phyloP scores from a whole-genome alignment of 2,329 filamentous ascomycete species.

The Ceratocystiopsis sp. region DNA sequence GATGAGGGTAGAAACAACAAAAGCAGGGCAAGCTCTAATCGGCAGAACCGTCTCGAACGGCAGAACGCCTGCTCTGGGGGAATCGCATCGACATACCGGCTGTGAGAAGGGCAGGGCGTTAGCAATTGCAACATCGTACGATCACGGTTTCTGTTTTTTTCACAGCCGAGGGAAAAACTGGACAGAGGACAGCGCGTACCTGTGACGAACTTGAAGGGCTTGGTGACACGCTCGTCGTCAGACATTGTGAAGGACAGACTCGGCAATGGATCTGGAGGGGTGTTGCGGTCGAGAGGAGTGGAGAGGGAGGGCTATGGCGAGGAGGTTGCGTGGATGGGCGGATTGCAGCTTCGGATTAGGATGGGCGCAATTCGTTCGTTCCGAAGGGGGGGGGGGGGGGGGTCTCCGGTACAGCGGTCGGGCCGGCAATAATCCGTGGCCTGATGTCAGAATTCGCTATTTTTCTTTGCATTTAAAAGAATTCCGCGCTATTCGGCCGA shows the following conservation, averaged over 20 bases:
- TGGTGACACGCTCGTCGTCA: conserved; percentile 76
- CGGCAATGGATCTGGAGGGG: too few species aligned
- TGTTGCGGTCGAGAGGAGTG: too few species aligned
- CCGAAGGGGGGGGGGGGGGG: conserved; percentile 1
- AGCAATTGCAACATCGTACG: conserved; percentile 10
- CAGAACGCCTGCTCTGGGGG: too few species aligned
- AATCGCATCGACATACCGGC: conserved; percentile 8
- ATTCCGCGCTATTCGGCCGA: conserved; percentile 2
- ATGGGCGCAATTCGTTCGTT: conserved; percentile 10
- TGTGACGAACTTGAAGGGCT: conserved; percentile 99
- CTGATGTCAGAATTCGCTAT: neutral
- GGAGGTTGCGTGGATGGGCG: conserved; percentile 1
- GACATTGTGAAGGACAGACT: conserved; percentile 54
- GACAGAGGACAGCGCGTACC: conserved; percentile 18
- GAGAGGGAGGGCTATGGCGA: neutral
- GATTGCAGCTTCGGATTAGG: conserved; percentile 9
- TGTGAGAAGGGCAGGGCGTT: conserved; percentile 1
- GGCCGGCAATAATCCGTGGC: neutral
- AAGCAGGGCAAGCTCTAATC: too few species aligned
- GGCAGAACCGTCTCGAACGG: too few species aligned
- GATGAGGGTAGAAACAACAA: too few species aligned
- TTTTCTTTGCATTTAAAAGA: conserved; percentile 1
- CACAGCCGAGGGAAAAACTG: neutral
- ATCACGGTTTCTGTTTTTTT: conserved; percentile 5
- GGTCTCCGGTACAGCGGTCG: neutral